Evolutionary conservation across 73 alveolate species (phyloP).

Genomic region (Paramecium octaurelia): DNA sequence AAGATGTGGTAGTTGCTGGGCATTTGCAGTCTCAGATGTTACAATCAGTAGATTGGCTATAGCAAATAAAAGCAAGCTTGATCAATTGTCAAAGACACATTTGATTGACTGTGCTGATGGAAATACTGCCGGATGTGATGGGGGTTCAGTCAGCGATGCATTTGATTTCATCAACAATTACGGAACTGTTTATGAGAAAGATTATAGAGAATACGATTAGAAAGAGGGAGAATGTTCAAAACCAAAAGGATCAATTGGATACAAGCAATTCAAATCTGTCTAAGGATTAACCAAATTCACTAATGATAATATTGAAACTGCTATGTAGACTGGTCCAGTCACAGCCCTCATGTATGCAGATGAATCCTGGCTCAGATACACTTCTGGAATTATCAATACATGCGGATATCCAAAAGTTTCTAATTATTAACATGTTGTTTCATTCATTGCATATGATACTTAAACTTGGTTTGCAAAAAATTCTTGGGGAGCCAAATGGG

Average conservation of each 20-base stretch:
- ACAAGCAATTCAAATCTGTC: not conserved
- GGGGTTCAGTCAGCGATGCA: constrained; percentile 10
- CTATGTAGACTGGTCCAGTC: constrained; percentile 13
- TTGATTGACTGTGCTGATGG: not conserved
- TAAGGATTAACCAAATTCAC: not conserved
- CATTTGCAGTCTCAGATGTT: not conserved
- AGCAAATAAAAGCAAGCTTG: not conserved
- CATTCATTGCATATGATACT: constrained; percentile 36
- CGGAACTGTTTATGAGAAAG: not conserved
- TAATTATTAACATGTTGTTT: constrained; percentile 34
- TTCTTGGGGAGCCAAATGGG: constrained; percentile 63
- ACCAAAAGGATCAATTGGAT: not conserved
- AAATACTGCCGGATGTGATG: constrained; percentile 13
- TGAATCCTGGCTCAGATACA: constrained; percentile 27
- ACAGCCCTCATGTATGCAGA: not conserved
- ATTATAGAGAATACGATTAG: constrained; percentile 10
- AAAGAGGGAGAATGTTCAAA: not conserved
- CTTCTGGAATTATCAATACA: not conserved
- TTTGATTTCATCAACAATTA: not conserved
- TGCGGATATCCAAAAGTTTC: constrained; percentile 2
- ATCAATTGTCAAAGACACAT: not conserved
- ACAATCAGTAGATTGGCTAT: not conserved
- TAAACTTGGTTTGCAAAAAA: constrained; percentile 27
- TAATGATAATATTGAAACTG: not conserved
- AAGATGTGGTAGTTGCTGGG: constrained; percentile 44